Evolutionary conservation across 2,329 filamentous ascomycete genomes (phyloP).

Genomic region (Tolypocladium cylindrosporum): DNA sequence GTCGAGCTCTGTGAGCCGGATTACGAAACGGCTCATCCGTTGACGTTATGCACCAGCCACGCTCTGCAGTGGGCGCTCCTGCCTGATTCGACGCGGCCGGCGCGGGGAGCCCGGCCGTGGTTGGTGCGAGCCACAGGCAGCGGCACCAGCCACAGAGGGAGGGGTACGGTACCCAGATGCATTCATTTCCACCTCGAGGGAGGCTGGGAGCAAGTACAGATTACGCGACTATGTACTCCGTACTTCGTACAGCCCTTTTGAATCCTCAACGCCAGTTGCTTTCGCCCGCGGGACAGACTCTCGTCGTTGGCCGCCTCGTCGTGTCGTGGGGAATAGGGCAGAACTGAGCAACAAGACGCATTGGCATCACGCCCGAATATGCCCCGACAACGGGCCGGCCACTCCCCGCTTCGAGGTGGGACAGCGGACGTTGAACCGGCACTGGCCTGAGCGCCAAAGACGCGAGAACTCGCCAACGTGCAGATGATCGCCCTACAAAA

Average conservation of each 20-base stretch:
- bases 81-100: conserved; percentile 1
- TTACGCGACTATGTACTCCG: no score
- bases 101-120: not conserved
- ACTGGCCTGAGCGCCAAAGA: not conserved
- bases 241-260: no score
- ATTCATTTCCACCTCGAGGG: no score
- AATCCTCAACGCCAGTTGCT: no score
- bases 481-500: no score
- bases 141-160: not conserved
- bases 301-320: no score
- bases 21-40: not conserved
- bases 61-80: not conserved
- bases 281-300: no score
- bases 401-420: not conserved
- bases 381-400: not conserved
- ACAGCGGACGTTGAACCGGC: not conserved
- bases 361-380: not conserved
- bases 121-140: not conserved
- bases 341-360: no score
- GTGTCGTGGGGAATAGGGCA: no score
- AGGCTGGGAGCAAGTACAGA: no score
- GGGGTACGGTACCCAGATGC: not conserved
- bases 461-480: not conserved
- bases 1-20: not conserved
- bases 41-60: conserved; percentile 4